Conservation (phyloP, 2,329 filamentous ascomycete genomes). For the Ambrosiella xylebori region DNA sequence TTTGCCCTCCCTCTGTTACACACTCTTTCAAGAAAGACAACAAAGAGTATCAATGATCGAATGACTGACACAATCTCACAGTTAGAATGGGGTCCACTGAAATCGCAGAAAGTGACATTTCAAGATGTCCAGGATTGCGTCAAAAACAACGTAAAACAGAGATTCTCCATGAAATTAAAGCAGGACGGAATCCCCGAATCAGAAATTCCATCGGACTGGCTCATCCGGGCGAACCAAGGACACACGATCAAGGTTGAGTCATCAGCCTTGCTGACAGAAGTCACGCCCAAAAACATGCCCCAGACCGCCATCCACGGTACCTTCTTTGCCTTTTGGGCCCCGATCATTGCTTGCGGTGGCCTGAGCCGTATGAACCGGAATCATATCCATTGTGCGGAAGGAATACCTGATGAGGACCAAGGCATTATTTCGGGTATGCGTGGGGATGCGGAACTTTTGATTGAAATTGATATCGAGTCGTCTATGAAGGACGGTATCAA, state of each 20-base stretch:
- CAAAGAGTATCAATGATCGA: background rate
- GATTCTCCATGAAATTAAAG: constrained; percentile 53
- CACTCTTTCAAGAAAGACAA: background rate
- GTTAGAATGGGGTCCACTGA: constrained; percentile 41
- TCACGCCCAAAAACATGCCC: constrained; percentile 47
- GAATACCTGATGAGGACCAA: constrained; percentile 32
- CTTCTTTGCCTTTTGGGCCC: constrained; percentile 61
- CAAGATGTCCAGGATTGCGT: constrained; percentile 56
- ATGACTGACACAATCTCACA: constrained; percentile 16
- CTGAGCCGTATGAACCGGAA: constrained; percentile 66
- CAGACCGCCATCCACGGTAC: constrained; percentile 69
- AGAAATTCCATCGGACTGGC: constrained; percentile 45
- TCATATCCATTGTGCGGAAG: constrained; percentile 79
- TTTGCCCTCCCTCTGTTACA: constrained; percentile 1
- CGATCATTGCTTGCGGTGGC: constrained; percentile 61
- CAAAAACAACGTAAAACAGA: constrained; percentile 68
- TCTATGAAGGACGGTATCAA: constrained; percentile 46
- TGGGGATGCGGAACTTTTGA: constrained; percentile 53
- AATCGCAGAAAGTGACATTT: constrained; percentile 55
- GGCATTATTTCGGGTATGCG: constrained; percentile 67
- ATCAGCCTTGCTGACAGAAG: constrained; percentile 50
- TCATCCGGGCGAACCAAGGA: constrained; percentile 91
- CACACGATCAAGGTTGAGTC: constrained; percentile 66
- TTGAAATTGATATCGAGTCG: constrained; percentile 56
- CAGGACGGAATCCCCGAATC: constrained; percentile 16